Evolutionary conservation across 192 early-diverging fungal genomes (phyloP), one percentile per base, ranked within the genome.

Genomic region (Backusella luteola): DNA sequence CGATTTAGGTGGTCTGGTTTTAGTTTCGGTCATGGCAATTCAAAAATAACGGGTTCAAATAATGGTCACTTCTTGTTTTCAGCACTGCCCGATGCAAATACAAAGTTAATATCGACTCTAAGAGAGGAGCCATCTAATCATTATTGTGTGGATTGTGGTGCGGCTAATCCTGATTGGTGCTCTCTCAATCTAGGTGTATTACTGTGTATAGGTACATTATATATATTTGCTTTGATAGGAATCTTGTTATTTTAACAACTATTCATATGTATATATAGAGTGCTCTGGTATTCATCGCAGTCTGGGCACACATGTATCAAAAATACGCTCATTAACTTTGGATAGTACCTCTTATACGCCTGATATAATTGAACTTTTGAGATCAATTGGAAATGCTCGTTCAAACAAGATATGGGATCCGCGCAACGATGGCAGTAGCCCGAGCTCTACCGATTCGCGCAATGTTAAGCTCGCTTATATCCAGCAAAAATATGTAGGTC

Each of bases 211-310:
- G 91, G 90, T 93, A 84, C 77, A 63, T 29, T 23, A 63, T 41
- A 12, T 19, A 15, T 70, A 5, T 42, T 36, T 35, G 14, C 11
- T 39, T 63, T 23, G 26, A 14, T 6, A 19, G 26, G 14, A 4
- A 15, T 21, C 19, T 1, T 56, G 8, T 35, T 44, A 44, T 44
- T 17, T 4, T 44, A 44, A 44, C 42, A 44, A 17, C 7, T 19
- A 69, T 21, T 12, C 21, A 12, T 75, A 67, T 46, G 34, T 39
- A 21, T 75, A 21, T 75, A 6, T 79, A 93, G 91, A 93, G 69
- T 93, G 92, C 67, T 91, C 89, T 29, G 92, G 92, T 9, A 89
- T 90, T 29, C 92, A 93, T 78, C 85, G 92, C 23, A 87, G 88
- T 69, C 73, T 93, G 14, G 92, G 92, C 0, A 92, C 90, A 17